Percentiles rank a stretch among this genome's conserved stretches.
Evolutionary conservation across 352 stramenopile species (phyloP).

Genomic region (Hyaloperonospora arabidopsidis): DNA sequence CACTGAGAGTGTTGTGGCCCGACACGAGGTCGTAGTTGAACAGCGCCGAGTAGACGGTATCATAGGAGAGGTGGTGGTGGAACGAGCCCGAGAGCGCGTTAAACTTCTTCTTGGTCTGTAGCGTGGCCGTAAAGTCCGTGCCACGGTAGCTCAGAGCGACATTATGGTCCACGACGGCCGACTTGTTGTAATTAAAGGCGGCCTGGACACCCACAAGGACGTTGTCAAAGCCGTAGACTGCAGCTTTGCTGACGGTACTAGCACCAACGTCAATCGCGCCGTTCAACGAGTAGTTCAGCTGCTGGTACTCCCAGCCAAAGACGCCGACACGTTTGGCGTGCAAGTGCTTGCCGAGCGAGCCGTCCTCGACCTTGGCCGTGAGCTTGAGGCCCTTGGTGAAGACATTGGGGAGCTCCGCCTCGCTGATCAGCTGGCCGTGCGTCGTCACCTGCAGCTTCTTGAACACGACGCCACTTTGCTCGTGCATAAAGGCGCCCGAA

Average conservation of each 20-base stretch:
- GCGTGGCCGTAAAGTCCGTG: conserved; percentile 62
- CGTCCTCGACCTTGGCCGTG: conserved; percentile 78
- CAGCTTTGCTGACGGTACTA: conserved; percentile 52
- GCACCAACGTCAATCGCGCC: conserved; percentile 45
- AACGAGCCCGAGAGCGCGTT: conserved; percentile 75
- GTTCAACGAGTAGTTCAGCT: conserved; percentile 55
- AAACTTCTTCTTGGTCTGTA: conserved; percentile 86
- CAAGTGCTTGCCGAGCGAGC: conserved; percentile 71
- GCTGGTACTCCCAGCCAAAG: conserved; percentile 70
- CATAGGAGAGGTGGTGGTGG: conserved; percentile 71
- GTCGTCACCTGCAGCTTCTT: conserved; percentile 87
- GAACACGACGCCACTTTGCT: conserved; percentile 52
- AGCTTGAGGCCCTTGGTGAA: conserved; percentile 78
- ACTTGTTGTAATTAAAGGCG: conserved; percentile 79
- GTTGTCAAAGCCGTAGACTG: conserved; percentile 75
- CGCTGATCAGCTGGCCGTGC: conserved; percentile 62
- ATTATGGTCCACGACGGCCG: conserved; percentile 76
- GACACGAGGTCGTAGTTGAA: conserved; percentile 87
- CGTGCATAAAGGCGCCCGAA: conserved; percentile 62
- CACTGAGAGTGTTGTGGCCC: conserved; percentile 67
- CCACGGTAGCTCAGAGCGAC: conserved; percentile 71
- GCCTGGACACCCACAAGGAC: conserved; percentile 63
- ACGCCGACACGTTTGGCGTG: conserved; percentile 65
- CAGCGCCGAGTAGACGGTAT: conserved; percentile 82
- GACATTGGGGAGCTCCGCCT: conserved; percentile 74